A percentile compares a stretch with the other conserved stretches of the same genome.
phyloP scores from a whole-genome alignment of 2,329 filamentous ascomycete genomes.

The Fusarium nanum region DNA sequence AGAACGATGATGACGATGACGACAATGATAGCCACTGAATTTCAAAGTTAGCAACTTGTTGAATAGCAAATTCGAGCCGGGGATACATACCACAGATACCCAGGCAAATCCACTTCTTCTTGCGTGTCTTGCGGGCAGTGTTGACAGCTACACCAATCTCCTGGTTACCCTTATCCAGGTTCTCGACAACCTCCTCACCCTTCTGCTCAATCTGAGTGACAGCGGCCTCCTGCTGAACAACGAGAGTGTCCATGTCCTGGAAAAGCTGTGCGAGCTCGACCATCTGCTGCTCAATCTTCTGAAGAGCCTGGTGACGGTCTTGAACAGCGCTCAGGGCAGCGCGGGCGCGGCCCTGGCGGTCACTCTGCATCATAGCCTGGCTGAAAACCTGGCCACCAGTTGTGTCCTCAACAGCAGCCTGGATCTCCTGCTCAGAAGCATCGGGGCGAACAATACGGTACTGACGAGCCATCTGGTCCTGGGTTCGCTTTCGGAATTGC shows the following conservation, averaged over 20 bases:
- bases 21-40: slow-evolving; percentile 62
- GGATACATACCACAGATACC: slow-evolving; percentile 71
- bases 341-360: slow-evolving; percentile 83
- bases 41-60: slow-evolving; percentile 43
- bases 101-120: slow-evolving; percentile 98
- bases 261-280: slow-evolving; percentile 88
- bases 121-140: slow-evolving; percentile 82
- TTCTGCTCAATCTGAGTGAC: slow-evolving; percentile 87
- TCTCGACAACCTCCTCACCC: slow-evolving; percentile 84
- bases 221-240: slow-evolving; percentile 86
- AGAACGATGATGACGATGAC: slow-evolving; percentile 65
- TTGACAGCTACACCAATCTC: slow-evolving; percentile 85
- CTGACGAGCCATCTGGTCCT: slow-evolving; percentile 87
- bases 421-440: slow-evolving; percentile 81
- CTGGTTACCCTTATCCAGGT: slow-evolving; percentile 86
- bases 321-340: slow-evolving; percentile 83
- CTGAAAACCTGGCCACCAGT: slow-evolving; percentile 84
- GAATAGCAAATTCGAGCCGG: neutral
- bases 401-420: slow-evolving; percentile 78
- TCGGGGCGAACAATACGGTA: slow-evolving; percentile 90
- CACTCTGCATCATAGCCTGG: slow-evolving; percentile 84
- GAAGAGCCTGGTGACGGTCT: slow-evolving; percentile 85
- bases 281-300: slow-evolving; percentile 93
- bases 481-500: slow-evolving; percentile 81
- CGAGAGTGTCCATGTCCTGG: slow-evolving; percentile 86